phyloP scores from a whole-genome alignment of 345 rosid species.

The Bretschneidera sinensis region DNA sequence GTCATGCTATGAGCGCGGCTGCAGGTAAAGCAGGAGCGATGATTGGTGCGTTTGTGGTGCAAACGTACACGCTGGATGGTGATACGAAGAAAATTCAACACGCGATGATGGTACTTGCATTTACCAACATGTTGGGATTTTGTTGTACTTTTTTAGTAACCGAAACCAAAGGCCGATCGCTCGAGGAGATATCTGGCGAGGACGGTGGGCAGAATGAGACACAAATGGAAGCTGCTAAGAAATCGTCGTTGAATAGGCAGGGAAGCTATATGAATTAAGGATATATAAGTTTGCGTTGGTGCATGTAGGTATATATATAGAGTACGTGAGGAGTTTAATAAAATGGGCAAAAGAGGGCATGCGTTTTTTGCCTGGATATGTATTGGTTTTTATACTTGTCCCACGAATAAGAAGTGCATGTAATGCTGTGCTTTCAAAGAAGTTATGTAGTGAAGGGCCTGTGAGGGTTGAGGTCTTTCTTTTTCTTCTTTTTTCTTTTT shows the following conservation, averaged over 20 bases:
- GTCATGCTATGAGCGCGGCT: conserved; percentile 55
- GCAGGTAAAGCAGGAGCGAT: conserved; percentile 58
- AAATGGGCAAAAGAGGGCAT: too few species aligned
- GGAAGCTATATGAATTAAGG: conserved; percentile 2
- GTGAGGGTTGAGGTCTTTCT: too few species aligned
- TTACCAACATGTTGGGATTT: conserved; percentile 44
- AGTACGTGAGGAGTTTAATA: too few species aligned
- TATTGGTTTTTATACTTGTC: too few species aligned
- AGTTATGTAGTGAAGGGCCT: too few species aligned
- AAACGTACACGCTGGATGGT: conserved; percentile 25
- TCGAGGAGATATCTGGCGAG: conserved; percentile 64
- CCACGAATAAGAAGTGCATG: too few species aligned
- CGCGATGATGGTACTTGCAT: conserved; percentile 38
- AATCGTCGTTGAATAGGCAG: not conserved
- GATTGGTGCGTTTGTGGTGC: conserved; percentile 47
- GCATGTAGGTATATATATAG: too few species aligned
- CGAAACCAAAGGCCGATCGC: conserved; percentile 48
- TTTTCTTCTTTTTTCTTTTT: too few species aligned
- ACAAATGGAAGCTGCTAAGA: conserved; percentile 4
- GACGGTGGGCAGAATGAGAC: conserved; percentile 25
- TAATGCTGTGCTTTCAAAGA: too few species aligned
- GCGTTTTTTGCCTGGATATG: too few species aligned
- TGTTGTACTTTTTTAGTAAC: conserved; percentile 45
- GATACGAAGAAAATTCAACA: conserved; percentile 6
- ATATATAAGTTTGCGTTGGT: too few species aligned